Base-by-base conservation (phyloP, 1,284 basidiomycete species). In the Rhodotorula sp. region DNA sequence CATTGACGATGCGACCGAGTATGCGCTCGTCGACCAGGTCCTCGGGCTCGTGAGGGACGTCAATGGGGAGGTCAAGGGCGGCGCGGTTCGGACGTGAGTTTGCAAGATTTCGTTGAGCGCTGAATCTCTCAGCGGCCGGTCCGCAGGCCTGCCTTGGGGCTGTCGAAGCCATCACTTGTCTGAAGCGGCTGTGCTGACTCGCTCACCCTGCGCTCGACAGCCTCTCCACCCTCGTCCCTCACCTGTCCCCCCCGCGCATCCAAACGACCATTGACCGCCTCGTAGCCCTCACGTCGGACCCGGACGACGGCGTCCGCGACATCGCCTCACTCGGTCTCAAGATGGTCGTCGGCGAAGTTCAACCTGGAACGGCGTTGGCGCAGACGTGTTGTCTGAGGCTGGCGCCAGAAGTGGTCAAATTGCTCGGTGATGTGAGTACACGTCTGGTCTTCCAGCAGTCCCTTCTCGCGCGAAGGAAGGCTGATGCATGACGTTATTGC, bases 51-150 rank as follows among this genome's bases (percentile, higher is more conserved):
- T 76, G 68, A 75, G 63, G 78, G 96, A 99, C 82, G 89, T 89
- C 81, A 97, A 96, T 77, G 92, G 92, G 22, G 95, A 99, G 82
- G 96, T 99, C 74, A 98, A 98, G 84, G 97, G 97, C 79, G 90
- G 94, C 79, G 92, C 93, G 3, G 94, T 96, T 22, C 92, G 93
- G 82, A 94, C 92, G 94, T 92, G 76, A 67, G 85, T 76, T 73
- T 74, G 24, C 60, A 17, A 10, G 39, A 17, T 44, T 58, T 10
- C 19, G 46, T 36, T 17, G 10, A 15, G 27, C 52, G 29, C 52
- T 17, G 39, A 44, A 17, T 44, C 39, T 17, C 13, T 44, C 39
- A 17, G 39, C 39, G 39, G 39, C 19, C 19, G 39, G 39, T 17
- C 19, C 9, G 39, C 30, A 36, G 32, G 29, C 27, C 29, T 47